phyloP scores from a whole-genome alignment of 2,329 filamentous ascomycete genomes.

The Microcyclosporella mali region DNA sequence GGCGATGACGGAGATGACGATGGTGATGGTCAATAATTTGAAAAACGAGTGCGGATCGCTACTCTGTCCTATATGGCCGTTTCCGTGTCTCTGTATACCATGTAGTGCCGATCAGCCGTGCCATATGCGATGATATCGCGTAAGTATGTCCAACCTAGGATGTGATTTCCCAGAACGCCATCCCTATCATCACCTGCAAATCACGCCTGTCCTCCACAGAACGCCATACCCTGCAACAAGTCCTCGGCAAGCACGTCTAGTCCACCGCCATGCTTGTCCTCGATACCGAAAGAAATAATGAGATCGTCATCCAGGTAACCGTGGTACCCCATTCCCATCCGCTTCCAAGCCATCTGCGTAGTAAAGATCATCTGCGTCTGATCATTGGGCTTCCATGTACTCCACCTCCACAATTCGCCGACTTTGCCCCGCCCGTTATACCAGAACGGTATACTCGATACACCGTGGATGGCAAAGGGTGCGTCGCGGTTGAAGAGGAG shows the following conservation, averaged over 20 bases:
- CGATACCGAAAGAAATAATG: slow-evolving; percentile 9
- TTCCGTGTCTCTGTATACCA: too few relatives aligned
- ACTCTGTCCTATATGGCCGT: too few relatives aligned
- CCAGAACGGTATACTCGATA: slow-evolving; percentile 49
- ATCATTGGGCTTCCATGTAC: slow-evolving; percentile 3
- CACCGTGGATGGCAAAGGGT: slow-evolving; percentile 46
- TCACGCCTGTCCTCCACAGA: slow-evolving; percentile 7
- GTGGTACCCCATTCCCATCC: slow-evolving; percentile 3
- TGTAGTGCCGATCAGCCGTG: too few relatives aligned
- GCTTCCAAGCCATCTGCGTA: slow-evolving; percentile 8
- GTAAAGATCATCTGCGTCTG: slow-evolving; percentile 9
- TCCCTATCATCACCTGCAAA: too few relatives aligned
- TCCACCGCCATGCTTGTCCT: slow-evolving; percentile 7
- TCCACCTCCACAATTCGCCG: slow-evolving; percentile 1
- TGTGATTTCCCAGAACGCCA: too few relatives aligned
- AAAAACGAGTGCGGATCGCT: too few relatives aligned
- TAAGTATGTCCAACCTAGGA: too few relatives aligned
- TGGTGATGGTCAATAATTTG: too few relatives aligned
- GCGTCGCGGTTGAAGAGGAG: slow-evolving; percentile 44
- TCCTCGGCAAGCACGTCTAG: slow-evolving; percentile 9
- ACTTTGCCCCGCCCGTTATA: slow-evolving; percentile 41
- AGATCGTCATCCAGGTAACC: slow-evolving; percentile 9
- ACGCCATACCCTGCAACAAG: slow-evolving; percentile 4
- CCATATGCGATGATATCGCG: too few relatives aligned
- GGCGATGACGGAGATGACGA: too few relatives aligned